Percentiles rank a stretch among this genome's conserved stretches.
phyloP scores from a whole-genome alignment of 495 filamentous ascomycete species.

The Hypoxylon lenormandii region DNA sequence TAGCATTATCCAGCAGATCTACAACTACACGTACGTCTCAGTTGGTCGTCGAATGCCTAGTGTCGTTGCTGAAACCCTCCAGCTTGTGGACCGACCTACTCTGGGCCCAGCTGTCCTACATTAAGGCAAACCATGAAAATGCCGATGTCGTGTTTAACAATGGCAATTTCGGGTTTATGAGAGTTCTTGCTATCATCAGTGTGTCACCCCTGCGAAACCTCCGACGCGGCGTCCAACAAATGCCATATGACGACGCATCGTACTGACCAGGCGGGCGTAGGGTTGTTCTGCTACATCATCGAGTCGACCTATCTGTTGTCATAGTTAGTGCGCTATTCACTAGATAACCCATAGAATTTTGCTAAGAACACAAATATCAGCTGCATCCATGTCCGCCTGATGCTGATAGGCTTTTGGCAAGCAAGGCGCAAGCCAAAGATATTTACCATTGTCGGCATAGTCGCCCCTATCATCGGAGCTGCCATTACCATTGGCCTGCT shows the following conservation, averaged over 20 bases:
- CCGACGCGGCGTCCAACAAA: too few relatives aligned
- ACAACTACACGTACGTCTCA: too few relatives aligned
- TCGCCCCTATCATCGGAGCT: constrained; percentile 20
- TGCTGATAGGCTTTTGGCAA: constrained; percentile 17
- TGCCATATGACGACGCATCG: too few relatives aligned
- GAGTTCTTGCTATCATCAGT: constrained; percentile 29
- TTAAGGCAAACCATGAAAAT: constrained; percentile 35
- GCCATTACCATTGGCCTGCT: constrained; percentile 28
- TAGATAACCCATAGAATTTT: neutral
- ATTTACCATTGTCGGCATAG: constrained; percentile 19
- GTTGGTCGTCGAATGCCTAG: constrained; percentile 14
- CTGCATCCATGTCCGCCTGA: constrained; percentile 30
- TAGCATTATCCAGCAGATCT: too few relatives aligned
- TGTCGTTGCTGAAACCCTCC: neutral
- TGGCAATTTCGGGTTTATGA: constrained; percentile 36
- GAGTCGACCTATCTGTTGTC: constrained; percentile 20
- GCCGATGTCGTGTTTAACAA: constrained; percentile 38
- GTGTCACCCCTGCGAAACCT: neutral
- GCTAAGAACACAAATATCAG: constrained; percentile 9
- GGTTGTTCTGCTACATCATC: constrained; percentile 22
- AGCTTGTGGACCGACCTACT: constrained; percentile 26
- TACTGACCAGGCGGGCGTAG: neutral
- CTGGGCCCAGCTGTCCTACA: constrained; percentile 36
- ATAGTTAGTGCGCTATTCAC: constrained; percentile 7
- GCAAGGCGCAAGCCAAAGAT: constrained; percentile 6